phyloP scores from a whole-genome alignment of 164 flowering plant genomes.

The Paratinospora sagittata region DNA sequence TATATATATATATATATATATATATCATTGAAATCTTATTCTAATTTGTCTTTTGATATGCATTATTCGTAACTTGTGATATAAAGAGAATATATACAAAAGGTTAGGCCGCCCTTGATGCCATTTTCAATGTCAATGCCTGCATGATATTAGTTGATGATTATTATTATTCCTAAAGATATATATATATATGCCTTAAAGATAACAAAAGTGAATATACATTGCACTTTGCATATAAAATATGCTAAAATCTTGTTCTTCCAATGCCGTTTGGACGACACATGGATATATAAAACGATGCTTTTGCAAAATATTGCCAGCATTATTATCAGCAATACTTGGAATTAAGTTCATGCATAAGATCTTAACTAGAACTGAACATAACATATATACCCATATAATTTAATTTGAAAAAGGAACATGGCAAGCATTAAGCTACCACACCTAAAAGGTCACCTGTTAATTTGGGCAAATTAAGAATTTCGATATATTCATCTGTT shows the following conservation, averaged over 20 bases:
- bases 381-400: not conserved
- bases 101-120: not conserved
- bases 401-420: not conserved
- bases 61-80: not conserved
- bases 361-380: not conserved
- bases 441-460: not conserved
- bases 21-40: not conserved
- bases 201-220: not conserved
- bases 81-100: not conserved
- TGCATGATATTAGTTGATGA: not conserved
- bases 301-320: not conserved
- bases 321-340: not conserved
- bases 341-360: not conserved
- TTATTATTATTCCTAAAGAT: no score
- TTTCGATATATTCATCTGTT: not conserved
- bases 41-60: no score
- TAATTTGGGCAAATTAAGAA: not conserved
- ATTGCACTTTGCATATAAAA: not conserved
- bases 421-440: constrained; percentile 1
- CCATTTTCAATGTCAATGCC: not conserved
- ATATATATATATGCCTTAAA: not conserved
- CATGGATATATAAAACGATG: not conserved
- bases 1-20: no score
- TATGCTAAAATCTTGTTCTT: not conserved
- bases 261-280: not conserved